Evolutionary conservation across 257 asterid genomes (phyloP).

Genomic region (Salvia hispanica): DNA sequence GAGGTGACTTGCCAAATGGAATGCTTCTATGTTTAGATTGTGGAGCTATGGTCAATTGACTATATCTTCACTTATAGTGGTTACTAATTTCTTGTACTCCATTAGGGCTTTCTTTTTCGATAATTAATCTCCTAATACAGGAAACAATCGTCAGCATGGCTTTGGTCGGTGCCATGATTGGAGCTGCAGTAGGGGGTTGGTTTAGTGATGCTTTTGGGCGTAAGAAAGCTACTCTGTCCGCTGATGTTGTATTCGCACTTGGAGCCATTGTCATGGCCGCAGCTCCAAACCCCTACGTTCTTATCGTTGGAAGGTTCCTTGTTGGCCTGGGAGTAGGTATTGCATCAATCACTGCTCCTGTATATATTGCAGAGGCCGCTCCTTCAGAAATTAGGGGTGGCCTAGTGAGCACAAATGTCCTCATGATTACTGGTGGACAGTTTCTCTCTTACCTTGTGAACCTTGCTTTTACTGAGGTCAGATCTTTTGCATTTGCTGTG

Average conservation of each 20-base stretch:
- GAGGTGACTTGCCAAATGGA: background rate
- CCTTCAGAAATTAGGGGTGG: constrained; percentile 95
- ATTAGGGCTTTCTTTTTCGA: background rate
- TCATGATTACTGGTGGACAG: constrained; percentile 98
- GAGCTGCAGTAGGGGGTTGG: constrained; percentile 95
- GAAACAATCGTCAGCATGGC: constrained; percentile 99
- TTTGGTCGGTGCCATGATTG: constrained; percentile 87
- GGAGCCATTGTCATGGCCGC: constrained; percentile 87
- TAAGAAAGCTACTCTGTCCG: constrained; percentile 83
- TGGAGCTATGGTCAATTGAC: background rate
- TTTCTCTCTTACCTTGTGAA: constrained; percentile 95
- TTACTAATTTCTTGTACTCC: constrained; percentile 6
- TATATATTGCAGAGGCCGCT: constrained; percentile 90
- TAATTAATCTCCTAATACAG: constrained; percentile 38
- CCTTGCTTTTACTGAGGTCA: constrained; percentile 93
- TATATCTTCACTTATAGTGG: constrained; percentile 6
- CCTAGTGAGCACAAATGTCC: constrained; percentile 93
- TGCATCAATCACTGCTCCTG: constrained; percentile 97
- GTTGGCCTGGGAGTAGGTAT: constrained; percentile 93
- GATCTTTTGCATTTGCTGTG: constrained; percentile 32
- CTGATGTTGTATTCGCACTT: constrained; percentile 79
- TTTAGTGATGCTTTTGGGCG: constrained; percentile 84
- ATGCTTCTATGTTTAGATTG: background rate
- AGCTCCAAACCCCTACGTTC: constrained; percentile 79
- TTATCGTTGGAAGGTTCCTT: constrained; percentile 75